These are phyloP conservation scores for Bruguiera parviflora DNA, from an alignment of 345 rosid species.

Conservation along the genomic window DNA sequence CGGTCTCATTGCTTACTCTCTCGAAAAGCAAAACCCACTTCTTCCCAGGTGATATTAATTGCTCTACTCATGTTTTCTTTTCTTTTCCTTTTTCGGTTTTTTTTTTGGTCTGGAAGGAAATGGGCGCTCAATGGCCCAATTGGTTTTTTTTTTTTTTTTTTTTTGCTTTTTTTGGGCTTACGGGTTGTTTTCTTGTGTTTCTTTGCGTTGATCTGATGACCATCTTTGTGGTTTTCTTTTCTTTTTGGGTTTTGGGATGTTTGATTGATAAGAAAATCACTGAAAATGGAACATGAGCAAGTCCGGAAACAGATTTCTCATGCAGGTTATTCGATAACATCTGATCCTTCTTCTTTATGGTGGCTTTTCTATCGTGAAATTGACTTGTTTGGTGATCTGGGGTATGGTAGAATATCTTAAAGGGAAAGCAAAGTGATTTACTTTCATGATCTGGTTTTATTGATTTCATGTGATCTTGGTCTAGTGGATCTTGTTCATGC, in stretches of 20 bases:
- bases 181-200: background rate
- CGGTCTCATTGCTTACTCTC: conserved; percentile 72
- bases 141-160: background rate
- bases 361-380: no score
- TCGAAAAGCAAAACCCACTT: conserved; percentile 70
- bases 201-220: conserved; percentile 8
- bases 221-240: conserved; percentile 5
- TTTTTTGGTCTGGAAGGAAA: no score
- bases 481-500: conserved; percentile 3
- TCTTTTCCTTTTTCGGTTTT: background rate
- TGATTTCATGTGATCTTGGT: background rate
- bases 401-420: no score
- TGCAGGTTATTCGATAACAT: background rate
- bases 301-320: background rate
- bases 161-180: background rate
- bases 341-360: background rate
- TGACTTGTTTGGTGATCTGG: no score
- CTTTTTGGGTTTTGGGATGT: background rate
- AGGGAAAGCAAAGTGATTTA: background rate
- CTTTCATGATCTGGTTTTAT: background rate
- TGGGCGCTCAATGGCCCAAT: background rate
- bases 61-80: background rate
- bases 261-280: background rate
- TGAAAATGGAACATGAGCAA: background rate
- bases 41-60: conserved; percentile 62